phyloP scores from a whole-genome alignment of 108 stramenopile species.

The Pseudonitzschia pungens region DNA sequence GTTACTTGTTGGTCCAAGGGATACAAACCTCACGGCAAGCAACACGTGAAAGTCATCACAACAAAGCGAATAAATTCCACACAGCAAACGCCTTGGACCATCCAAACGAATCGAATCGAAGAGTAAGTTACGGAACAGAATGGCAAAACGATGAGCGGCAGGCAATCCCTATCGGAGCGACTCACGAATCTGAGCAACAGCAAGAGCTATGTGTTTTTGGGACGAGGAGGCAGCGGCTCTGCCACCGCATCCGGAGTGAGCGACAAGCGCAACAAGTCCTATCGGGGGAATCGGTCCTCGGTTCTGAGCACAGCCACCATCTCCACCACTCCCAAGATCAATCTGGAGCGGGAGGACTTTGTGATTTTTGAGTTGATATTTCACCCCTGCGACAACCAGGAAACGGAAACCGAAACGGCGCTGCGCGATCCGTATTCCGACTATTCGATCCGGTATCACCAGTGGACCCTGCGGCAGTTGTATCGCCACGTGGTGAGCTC shows the following conservation, averaged over 20 bases:
- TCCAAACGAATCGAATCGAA: no score
- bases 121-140: no score
- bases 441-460: constrained; percentile 3
- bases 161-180: neutral
- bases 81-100: no score
- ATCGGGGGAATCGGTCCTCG: neutral
- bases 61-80: no score
- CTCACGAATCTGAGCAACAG: constrained; percentile 4
- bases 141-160: neutral
- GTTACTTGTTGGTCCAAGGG: no score
- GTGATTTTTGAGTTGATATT: neutral
- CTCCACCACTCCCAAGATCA: neutral
- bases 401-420: neutral
- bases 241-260: no score
- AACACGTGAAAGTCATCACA: no score
- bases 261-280: neutral
- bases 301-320: neutral
- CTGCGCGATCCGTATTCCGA: neutral
- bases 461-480: constrained; percentile 6
- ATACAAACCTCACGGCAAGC: no score
- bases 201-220: constrained; percentile 14
- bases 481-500: constrained; percentile 7
- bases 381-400: neutral
- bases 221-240: neutral
- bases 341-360: constrained; percentile 3